These are phyloP conservation scores for Skeletonema costatum DNA, from an alignment of 108 stramenopile species.

Conservation along the genomic window DNA sequence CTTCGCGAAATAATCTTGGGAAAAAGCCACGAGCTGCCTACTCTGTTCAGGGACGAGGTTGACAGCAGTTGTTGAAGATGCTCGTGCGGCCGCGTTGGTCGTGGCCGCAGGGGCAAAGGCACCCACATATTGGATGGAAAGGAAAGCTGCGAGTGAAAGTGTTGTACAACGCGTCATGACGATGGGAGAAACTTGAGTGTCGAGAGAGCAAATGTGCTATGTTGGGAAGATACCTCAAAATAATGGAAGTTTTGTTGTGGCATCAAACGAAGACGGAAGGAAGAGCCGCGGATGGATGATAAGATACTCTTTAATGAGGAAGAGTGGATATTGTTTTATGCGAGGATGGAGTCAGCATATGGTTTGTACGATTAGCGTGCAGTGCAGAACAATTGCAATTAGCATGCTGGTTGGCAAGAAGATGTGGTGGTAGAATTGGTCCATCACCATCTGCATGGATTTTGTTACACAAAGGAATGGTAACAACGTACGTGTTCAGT, in stretches of 20 bases:
- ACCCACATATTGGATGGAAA: conserved; percentile 5
- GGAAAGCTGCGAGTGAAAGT: background rate
- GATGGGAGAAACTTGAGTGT: background rate
- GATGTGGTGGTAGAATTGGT: too few species aligned
- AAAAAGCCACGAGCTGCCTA: conserved; percentile 44
- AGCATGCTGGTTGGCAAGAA: too few species aligned
- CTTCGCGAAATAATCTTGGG: conserved; percentile 41
- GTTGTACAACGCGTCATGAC: background rate
- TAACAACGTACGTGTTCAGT: background rate
- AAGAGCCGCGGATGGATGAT: too few species aligned
- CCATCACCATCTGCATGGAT: background rate
- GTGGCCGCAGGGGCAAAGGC: conserved; percentile 13
- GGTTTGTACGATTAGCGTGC: too few species aligned
- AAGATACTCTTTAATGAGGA: too few species aligned
- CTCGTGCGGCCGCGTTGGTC: background rate
- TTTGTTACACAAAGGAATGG: background rate
- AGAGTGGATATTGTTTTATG: too few species aligned
- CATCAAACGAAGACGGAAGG: background rate
- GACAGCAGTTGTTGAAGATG: conserved; percentile 8
- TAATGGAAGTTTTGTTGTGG: background rate
- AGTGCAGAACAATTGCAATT: too few species aligned
- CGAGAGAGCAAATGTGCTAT: background rate
- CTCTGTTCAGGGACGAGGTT: conserved; percentile 44
- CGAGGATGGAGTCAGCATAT: too few species aligned
- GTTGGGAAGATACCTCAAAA: background rate